phyloP scores from a whole-genome alignment of 1,284 basidiomycete genomes.

The Leccinum subrobustum region DNA sequence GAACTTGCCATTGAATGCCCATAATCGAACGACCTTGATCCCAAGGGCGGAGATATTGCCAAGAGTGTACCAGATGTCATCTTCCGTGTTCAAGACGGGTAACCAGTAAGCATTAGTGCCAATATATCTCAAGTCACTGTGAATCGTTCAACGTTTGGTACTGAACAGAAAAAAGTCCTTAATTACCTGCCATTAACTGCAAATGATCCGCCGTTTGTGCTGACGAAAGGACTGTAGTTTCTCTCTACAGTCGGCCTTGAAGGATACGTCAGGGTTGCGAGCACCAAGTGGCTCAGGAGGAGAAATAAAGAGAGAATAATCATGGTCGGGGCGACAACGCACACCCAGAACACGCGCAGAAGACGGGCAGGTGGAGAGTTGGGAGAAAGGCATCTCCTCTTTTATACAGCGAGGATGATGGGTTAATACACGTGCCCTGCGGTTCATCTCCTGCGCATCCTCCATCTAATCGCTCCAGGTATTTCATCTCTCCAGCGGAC shows the following conservation, averaged over 20 bases:
- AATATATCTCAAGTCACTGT: slow-evolving; percentile 52
- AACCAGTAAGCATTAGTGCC: slow-evolving; percentile 74
- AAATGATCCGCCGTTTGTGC: slow-evolving; percentile 43
- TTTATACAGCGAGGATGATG: slow-evolving; percentile 20
- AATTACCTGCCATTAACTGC: slow-evolving; percentile 49
- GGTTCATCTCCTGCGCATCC: not conserved
- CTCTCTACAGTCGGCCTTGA: slow-evolving; percentile 17
- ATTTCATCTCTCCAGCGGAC: slow-evolving; percentile 4
- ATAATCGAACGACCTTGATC: slow-evolving; percentile 62
- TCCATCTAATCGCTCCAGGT: not conserved
- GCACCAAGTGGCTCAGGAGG: slow-evolving; percentile 16
- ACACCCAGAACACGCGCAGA: not conserved
- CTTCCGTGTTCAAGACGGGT: slow-evolving; percentile 48
- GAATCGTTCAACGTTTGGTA: slow-evolving; percentile 1
- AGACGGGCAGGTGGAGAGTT: slow-evolving; percentile 3
- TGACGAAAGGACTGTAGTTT: slow-evolving; percentile 39
- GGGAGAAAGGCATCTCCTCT: not conserved
- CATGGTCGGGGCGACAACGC: slow-evolving; percentile 20
- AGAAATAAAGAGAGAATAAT: slow-evolving; percentile 10
- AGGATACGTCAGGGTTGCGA: slow-evolving; percentile 15
- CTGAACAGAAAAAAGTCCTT: slow-evolving; percentile 1
- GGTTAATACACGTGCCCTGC: slow-evolving; percentile 5
- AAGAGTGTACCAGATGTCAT: slow-evolving; percentile 59
- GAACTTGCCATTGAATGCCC: slow-evolving; percentile 59
- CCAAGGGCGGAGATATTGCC: slow-evolving; percentile 55